Conservation (phyloP, 2,329 filamentous ascomycete genomes). For the Onygenales sp. region DNA sequence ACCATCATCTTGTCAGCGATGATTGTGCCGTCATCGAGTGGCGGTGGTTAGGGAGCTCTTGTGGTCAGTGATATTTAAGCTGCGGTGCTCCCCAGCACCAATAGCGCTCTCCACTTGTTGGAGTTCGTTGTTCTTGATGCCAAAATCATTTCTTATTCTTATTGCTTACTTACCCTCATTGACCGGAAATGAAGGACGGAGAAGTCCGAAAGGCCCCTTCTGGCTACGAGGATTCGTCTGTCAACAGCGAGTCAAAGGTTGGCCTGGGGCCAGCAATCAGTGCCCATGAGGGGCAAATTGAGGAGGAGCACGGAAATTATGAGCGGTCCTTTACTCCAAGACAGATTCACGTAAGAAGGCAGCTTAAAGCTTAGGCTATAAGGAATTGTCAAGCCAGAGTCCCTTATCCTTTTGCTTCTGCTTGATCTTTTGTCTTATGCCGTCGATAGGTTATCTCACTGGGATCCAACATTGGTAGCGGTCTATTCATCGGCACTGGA, state of each 20-base stretch:
- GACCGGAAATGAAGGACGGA: too few relatives aligned
- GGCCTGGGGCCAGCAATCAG: not conserved
- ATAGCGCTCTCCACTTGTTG: too few relatives aligned
- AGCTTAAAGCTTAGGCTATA: not conserved
- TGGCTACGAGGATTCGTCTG: not conserved
- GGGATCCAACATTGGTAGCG: conserved; percentile 48
- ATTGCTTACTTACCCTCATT: too few relatives aligned
- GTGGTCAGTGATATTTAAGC: too few relatives aligned
- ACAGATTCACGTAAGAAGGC: not conserved
- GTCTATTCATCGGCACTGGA: conserved; percentile 77
- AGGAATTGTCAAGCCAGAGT: not conserved
- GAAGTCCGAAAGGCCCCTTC: not conserved
- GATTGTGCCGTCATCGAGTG: too few relatives aligned
- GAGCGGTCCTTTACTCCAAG: not conserved
- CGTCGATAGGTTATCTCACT: not conserved
- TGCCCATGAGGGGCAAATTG: not conserved
- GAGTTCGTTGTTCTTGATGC: too few relatives aligned
- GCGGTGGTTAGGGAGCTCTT: too few relatives aligned
- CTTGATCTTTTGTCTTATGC: not conserved
- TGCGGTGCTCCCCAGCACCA: too few relatives aligned
- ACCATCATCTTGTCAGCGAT: too few relatives aligned
- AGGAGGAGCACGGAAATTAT: not conserved
- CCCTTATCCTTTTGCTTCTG: not conserved
- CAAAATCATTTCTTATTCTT: too few relatives aligned
- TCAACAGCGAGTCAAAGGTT: not conserved